A percentile compares a stretch with the other conserved stretches of the same genome.
These are phyloP conservation scores for Pachysandra terminalis DNA, from an alignment of 164 flowering plant species.

Conservation along the genomic window DNA sequence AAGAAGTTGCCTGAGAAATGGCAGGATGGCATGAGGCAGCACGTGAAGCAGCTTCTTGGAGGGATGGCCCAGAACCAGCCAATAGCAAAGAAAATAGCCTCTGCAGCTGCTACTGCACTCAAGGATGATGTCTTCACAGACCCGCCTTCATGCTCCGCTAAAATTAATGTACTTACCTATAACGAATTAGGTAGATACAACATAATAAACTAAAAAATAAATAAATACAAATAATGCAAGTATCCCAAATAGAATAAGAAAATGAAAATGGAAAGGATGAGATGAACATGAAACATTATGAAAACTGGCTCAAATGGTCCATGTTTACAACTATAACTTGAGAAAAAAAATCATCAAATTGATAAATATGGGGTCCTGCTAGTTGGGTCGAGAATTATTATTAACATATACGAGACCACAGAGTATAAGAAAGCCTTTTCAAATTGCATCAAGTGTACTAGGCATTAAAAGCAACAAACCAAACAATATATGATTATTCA, in stretches of 20 bases:
- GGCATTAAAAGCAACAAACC: too few relatives aligned
- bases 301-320: background rate
- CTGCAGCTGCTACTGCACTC: slow-evolving; percentile 83
- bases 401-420: too few relatives aligned
- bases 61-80: slow-evolving; percentile 83
- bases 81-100: slow-evolving; percentile 61
- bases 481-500: too few relatives aligned
- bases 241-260: background rate
- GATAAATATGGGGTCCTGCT: background rate
- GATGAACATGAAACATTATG: background rate
- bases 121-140: slow-evolving; percentile 47
- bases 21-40: slow-evolving; percentile 77
- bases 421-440: too few relatives aligned
- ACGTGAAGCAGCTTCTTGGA: slow-evolving; percentile 70
- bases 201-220: background rate
- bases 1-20: slow-evolving; percentile 58
- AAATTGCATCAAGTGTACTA: too few relatives aligned
- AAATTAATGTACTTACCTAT: slow-evolving; percentile 69
- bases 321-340: background rate
- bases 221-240: background rate
- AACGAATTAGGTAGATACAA: background rate
- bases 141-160: slow-evolving; percentile 83
- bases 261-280: background rate
- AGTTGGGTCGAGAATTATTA: background rate
- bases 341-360: background rate